Base-by-base conservation (phyloP, 163 green algal genomes). In the Chlorella variabilis region DNA sequence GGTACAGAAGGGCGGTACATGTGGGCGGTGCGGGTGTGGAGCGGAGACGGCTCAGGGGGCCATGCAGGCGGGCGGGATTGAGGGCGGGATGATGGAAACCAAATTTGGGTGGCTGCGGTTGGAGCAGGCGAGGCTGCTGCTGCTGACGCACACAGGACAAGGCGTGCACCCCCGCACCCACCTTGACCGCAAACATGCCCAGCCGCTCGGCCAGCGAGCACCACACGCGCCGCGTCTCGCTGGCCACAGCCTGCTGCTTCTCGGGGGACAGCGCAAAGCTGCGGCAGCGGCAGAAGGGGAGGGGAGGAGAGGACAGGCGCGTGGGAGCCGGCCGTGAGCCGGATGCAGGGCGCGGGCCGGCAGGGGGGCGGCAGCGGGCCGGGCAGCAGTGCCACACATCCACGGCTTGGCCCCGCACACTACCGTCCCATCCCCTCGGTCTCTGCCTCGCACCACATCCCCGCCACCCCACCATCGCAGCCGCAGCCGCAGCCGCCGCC, bases 171-270 rank as follows among this genome's bases (percentile, higher is more conserved):
- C 45, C 45, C 45, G 11, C 45, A 23, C 45, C 11, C 49, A 89
- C 92, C 90, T 98, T 97, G 38, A 98, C 74, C 0, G 89, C 89
- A 83, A 96, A 92, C 88, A 96, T 95, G 49, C 95, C 94, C 34
- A 98, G 88, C 8, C 88, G 90, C 76, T 96, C 93, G 2, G 94
- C 94, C 77, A 98, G 91, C 34, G 78, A 90, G 89, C 93, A 96
- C 93, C 94, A 98, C 31, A 98, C 88, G 62, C 91, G 82, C 69
- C 92, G 86, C 38, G 94, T 97, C 89, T 98, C 94, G 15, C 91
- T 83, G 11, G 93, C 93, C 42, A 98, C 89, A 17, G 90, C 87
- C 41, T 76, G 76, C 85, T 92, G 89, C 85, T 95, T 95, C 20
- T 92, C 92, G 0, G 89, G 91, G 27, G 83, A 61, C 69, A 97